Evolutionary conservation across 176 grass and related monocot species (phyloP).

Genomic region (Panicum miliaceum): DNA sequence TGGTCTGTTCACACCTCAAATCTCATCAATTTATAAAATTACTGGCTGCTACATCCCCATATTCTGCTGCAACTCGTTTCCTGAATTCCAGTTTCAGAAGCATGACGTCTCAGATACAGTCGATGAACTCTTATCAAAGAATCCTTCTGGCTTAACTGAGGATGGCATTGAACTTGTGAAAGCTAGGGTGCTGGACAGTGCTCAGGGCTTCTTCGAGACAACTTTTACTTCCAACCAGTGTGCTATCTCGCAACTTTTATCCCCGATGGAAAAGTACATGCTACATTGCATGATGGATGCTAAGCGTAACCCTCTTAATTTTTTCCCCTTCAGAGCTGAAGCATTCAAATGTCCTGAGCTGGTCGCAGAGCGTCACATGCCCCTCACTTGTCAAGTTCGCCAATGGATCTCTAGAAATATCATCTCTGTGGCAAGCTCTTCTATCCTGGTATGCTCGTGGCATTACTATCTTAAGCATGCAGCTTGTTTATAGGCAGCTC

Average conservation of each 20-base stretch:
- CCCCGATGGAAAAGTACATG: neutral
- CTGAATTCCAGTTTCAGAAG: slow-evolving; percentile 68
- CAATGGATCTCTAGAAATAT: slow-evolving; percentile 74
- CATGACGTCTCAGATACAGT: slow-evolving; percentile 58
- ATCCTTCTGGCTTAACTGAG: slow-evolving; percentile 37
- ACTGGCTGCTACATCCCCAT: neutral
- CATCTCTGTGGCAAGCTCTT: slow-evolving; percentile 36
- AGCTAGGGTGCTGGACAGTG: slow-evolving; percentile 54
- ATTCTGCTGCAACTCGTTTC: slow-evolving; percentile 6
- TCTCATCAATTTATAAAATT: slow-evolving; percentile 27
- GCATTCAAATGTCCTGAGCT: slow-evolving; percentile 75
- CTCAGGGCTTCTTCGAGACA: slow-evolving; percentile 55
- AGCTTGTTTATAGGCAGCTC: slow-evolving; percentile 5
- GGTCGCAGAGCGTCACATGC: slow-evolving; percentile 65
- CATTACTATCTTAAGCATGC: neutral
- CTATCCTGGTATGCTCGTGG: slow-evolving; percentile 52
- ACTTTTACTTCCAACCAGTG: slow-evolving; percentile 48
- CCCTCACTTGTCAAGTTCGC: slow-evolving; percentile 50
- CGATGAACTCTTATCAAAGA: slow-evolving; percentile 61
- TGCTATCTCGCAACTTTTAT: neutral
- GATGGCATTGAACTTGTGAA: slow-evolving; percentile 61
- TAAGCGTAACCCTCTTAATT: neutral
- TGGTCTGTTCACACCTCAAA: slow-evolving; percentile 56
- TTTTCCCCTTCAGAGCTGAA: slow-evolving; percentile 54
- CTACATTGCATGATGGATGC: slow-evolving; percentile 1